Conservation (phyloP, 2,329 filamentous ascomycete species). For the Huntiella bhutanensis region DNA sequence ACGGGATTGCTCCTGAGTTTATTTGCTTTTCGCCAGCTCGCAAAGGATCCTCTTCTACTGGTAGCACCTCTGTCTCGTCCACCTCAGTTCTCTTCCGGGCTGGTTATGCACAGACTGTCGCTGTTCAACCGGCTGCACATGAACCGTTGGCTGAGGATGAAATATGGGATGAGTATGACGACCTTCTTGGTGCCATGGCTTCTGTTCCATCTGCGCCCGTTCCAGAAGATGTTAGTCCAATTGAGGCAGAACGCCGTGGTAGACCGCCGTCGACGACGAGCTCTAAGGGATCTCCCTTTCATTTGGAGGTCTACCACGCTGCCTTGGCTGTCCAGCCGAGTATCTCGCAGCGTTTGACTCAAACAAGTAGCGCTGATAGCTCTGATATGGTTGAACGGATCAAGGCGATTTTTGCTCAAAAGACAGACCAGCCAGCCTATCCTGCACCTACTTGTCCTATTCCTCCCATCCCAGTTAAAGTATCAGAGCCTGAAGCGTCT, state of each 20-base stretch:
- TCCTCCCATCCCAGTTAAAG: background rate
- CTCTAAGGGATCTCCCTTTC: slow-evolving; percentile 36
- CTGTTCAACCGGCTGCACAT: slow-evolving; percentile 41
- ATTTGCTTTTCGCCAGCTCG: slow-evolving; percentile 47
- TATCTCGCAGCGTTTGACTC: slow-evolving; percentile 28
- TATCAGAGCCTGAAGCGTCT: background rate
- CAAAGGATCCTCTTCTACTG: slow-evolving; percentile 45
- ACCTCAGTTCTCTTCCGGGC: slow-evolving; percentile 31
- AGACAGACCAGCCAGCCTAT: slow-evolving; percentile 13
- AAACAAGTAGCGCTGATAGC: slow-evolving; percentile 35
- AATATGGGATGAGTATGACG: slow-evolving; percentile 87
- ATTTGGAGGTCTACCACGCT: slow-evolving; percentile 30
- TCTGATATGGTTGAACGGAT: slow-evolving; percentile 35
- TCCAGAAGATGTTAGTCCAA: background rate
- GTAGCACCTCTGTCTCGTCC: slow-evolving; percentile 38
- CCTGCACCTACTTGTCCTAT: background rate
- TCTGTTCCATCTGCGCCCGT: slow-evolving; percentile 25
- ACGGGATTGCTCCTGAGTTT: slow-evolving; percentile 35
- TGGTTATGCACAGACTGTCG: slow-evolving; percentile 44
- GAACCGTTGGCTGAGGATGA: slow-evolving; percentile 62
- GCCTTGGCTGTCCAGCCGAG: slow-evolving; percentile 20
- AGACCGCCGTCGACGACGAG: slow-evolving; percentile 33
- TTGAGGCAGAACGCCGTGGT: slow-evolving; percentile 14
- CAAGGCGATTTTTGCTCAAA: slow-evolving; percentile 26
- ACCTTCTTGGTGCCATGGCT: slow-evolving; percentile 44